Evolutionary conservation across 2,329 filamentous ascomycete species (phyloP).

Genomic region (Thermothelomyces thermophilus): DNA sequence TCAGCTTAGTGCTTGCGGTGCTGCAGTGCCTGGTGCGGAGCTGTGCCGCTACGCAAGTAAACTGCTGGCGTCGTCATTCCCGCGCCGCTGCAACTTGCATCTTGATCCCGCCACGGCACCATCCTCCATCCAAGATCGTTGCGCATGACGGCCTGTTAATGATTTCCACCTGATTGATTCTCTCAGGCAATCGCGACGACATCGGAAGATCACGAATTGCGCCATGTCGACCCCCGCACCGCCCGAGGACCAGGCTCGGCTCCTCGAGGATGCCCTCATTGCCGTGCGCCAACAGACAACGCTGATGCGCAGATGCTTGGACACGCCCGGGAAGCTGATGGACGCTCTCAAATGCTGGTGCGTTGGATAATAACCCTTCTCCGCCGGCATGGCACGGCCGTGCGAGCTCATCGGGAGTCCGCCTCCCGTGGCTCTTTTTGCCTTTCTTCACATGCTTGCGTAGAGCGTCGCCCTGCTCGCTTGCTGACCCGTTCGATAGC

Average conservation of each 20-base stretch:
- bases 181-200: background rate
- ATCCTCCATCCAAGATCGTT: background rate
- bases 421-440: background rate
- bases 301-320: slow-evolving; percentile 95
- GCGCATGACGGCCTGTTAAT: background rate
- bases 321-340: slow-evolving; percentile 98
- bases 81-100: background rate
- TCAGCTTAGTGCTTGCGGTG: background rate
- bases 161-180: background rate
- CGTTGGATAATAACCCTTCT: slow-evolving; percentile 31
- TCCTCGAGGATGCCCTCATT: slow-evolving; percentile 93
- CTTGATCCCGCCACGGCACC: background rate
- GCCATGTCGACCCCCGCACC: slow-evolving; percentile 46
- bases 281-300: slow-evolving; percentile 96
- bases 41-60: too few species aligned
- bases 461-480: background rate
- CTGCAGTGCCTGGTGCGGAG: slow-evolving; percentile 7
- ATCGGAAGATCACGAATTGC: background rate
- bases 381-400: background rate
- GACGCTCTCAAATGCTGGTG: slow-evolving; percentile 99
- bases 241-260: slow-evolving; percentile 76
- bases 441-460: background rate
- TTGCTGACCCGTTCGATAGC: slow-evolving; percentile 41
- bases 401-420: too few species aligned
- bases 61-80: slow-evolving; percentile 15